phyloP scores from a whole-genome alignment of 1,284 basidiomycete species.

The Austroboletus niveus region DNA sequence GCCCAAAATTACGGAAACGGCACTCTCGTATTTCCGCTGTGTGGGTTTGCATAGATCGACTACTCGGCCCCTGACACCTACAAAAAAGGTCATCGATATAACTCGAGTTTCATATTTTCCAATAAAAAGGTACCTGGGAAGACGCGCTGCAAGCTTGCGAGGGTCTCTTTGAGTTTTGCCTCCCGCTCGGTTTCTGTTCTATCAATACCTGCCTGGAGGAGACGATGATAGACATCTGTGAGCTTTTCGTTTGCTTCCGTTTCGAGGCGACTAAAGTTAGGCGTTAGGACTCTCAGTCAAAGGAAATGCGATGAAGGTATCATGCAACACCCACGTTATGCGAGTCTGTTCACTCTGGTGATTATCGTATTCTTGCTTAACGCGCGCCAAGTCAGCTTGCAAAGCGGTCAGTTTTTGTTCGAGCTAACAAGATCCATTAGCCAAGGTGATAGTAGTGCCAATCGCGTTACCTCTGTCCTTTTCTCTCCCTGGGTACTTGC shows the following conservation, averaged over 20 bases:
- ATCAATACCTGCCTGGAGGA: slow-evolving; percentile 87
- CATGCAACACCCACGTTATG: slow-evolving; percentile 53
- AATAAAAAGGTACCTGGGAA: slow-evolving; percentile 64
- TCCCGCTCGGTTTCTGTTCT: slow-evolving; percentile 86
- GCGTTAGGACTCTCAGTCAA: background rate
- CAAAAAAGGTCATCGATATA: background rate
- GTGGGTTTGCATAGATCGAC: slow-evolving; percentile 93
- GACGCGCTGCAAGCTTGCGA: slow-evolving; percentile 79
- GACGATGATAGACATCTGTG: slow-evolving; percentile 77
- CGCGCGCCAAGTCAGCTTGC: slow-evolving; percentile 52
- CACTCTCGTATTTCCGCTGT: slow-evolving; percentile 88
- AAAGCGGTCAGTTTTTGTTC: slow-evolving; percentile 56
- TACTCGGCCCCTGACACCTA: slow-evolving; percentile 87
- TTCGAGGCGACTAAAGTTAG: slow-evolving; percentile 71
- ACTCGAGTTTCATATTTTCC: slow-evolving; percentile 6
- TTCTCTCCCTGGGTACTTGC: slow-evolving; percentile 51
- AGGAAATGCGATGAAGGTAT: background rate
- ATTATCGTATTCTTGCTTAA: slow-evolving; percentile 72
- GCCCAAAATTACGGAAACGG: slow-evolving; percentile 94
- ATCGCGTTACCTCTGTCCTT: slow-evolving; percentile 53
- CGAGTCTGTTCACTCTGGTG: slow-evolving; percentile 72
- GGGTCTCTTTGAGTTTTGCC: slow-evolving; percentile 79
- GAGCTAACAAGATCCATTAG: slow-evolving; percentile 43
- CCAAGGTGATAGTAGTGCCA: background rate
- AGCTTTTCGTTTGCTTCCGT: slow-evolving; percentile 91